Conservation (phyloP, 2,329 filamentous ascomycete genomes). For the Phyllosticta citribraziliensis region DNA sequence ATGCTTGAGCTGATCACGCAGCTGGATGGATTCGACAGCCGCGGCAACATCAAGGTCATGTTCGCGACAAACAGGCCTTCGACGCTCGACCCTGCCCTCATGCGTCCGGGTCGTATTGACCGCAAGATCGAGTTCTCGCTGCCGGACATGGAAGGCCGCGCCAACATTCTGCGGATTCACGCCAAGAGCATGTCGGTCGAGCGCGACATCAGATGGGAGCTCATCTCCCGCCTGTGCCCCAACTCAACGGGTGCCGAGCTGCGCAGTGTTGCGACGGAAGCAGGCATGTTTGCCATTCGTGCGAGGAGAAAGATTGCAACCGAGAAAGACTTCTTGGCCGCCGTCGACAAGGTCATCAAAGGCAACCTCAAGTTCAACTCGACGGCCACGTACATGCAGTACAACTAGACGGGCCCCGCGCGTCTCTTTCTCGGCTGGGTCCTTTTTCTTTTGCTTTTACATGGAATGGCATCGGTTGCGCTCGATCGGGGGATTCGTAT, state of each 20-base stretch:
- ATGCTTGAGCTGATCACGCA: slow-evolving; percentile 98
- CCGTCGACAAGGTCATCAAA: slow-evolving; percentile 99
- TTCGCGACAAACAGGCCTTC: slow-evolving; percentile 96
- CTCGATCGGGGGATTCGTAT: neutral
- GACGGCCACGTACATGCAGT: slow-evolving; percentile 96
- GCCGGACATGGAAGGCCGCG: slow-evolving; percentile 91
- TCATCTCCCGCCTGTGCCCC: slow-evolving; percentile 92
- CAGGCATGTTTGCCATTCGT: slow-evolving; percentile 96
- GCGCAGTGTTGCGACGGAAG: slow-evolving; percentile 92
- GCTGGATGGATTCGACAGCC: slow-evolving; percentile 88
- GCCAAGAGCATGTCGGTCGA: slow-evolving; percentile 99
- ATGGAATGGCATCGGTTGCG: neutral
- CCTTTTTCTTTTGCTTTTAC: neutral
- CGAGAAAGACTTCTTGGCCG: slow-evolving; percentile 96
- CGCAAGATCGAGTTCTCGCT: slow-evolving; percentile 98
- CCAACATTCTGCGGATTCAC: slow-evolving; percentile 96
- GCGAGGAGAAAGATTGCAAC: slow-evolving; percentile 93
- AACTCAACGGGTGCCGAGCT: slow-evolving; percentile 96
- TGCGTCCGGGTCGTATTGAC: slow-evolving; percentile 95
- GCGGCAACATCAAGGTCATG: slow-evolving; percentile 99
- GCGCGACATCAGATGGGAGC: slow-evolving; percentile 96
- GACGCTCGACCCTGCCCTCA: slow-evolving; percentile 89
- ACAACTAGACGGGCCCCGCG: slow-evolving; percentile 59
- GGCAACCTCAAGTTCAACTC: slow-evolving; percentile 99
- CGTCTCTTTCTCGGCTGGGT: neutral